These are phyloP conservation scores for Boechera stricta DNA, from an alignment of 345 rosid species.

Conservation along the genomic window DNA sequence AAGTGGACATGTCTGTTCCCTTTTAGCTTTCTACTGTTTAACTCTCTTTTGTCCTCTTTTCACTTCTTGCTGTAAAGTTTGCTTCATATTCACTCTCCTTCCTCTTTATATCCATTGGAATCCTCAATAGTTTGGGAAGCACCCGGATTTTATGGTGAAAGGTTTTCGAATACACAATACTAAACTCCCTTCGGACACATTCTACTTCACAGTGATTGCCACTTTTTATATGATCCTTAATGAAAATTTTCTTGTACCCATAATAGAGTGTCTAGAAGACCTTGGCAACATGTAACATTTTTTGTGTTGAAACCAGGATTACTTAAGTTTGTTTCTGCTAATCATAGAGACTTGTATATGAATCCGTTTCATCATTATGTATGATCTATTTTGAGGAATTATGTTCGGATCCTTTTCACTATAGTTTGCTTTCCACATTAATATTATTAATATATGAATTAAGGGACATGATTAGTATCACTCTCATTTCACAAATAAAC, in stretches of 20 bases:
- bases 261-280: not conserved
- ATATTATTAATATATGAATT: conserved; percentile 21
- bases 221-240: conserved; percentile 20
- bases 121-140: conserved; percentile 28
- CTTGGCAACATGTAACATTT: not conserved
- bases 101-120: conserved; percentile 11
- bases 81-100: conserved; percentile 40
- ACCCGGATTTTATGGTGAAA: conserved; percentile 20
- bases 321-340: not conserved
- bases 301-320: conserved; percentile 9
- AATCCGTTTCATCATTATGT: not conserved
- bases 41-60: conserved; percentile 33
- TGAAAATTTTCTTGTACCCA: not conserved
- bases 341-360: conserved; percentile 7
- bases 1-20: conserved; percentile 44
- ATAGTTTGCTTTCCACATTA: conserved; percentile 16
- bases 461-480: conserved; percentile 20
- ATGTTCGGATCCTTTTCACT: not conserved
- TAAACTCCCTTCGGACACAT: conserved; percentile 5
- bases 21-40: conserved; percentile 42
- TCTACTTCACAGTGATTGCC: conserved; percentile 12
- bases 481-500: not conserved
- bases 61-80: conserved; percentile 25
- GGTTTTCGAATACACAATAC: not conserved
- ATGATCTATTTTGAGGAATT: conserved; percentile 9